Base-by-base conservation (phyloP, 164 flowering plant genomes). In the Vitis rupestris region DNA sequence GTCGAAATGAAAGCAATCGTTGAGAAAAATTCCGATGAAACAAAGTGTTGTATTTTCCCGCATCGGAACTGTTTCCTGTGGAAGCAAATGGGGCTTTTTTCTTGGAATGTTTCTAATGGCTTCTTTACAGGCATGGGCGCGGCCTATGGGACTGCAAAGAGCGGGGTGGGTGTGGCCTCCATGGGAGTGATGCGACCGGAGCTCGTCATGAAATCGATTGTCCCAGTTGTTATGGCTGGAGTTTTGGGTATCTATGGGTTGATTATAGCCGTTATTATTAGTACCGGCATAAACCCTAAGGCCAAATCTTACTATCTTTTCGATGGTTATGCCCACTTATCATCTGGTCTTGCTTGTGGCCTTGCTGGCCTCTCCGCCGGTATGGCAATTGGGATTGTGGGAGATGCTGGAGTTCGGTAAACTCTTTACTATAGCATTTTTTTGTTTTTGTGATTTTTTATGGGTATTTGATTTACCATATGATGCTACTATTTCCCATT, bases 131-230 rank as follows among this genome's bases (percentile, higher is more conserved):
- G 87, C 59, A 85, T 85, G 88, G 86, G 86, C 8, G 86, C 86
- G 10, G 87, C 87, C 0, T 84, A 84, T 55, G 84, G 83, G 15
- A 83, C 87, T 1, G 85, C 87, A 50, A 84, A 84, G 75, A 82
- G 87, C 31, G 86, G 88, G 2, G 86, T 85, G 19, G 88, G 88
- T 0, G 88, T 85, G 52, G 88, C 88, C 4, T 85, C 88, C 10
- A 85, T 85, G 88, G 88, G 86, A n/a, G 88, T 85, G 66, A 83
- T 85, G 86, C 54, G 88, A 50, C 86, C 88, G 13, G 88, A 85
- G 73, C 85, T 85, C 2, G 88, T 85, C 9, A 83, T 85, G 88
- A 85, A 85, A 51, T 85, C 88, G 31, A 85, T 85, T 15, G 88
- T 85, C 12, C 86, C 88, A 7, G 88, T 85, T 31, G 88, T 85